Evolutionary conservation across 768 basidiomycete genomes (phyloP).

Genomic region (Sistotremastrum suecicum): DNA sequence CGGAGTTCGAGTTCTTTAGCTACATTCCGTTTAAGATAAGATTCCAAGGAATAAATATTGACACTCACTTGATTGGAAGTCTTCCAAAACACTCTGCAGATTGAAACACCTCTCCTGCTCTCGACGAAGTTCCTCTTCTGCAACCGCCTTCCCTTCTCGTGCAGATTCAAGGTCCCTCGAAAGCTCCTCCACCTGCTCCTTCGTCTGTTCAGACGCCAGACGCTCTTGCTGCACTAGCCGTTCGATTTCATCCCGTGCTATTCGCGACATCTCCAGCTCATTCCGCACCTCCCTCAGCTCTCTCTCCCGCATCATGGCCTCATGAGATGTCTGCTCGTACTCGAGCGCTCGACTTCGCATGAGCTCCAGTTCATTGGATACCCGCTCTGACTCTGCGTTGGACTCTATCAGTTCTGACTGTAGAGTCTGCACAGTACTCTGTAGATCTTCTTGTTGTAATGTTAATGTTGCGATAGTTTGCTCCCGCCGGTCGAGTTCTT

Average conservation of each 20-base stretch:
- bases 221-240: conserved; percentile 48
- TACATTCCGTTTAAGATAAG: conserved; percentile 16
- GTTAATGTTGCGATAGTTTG: conserved; percentile 68
- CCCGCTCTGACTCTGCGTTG: conserved; percentile 59
- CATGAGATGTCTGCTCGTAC: conserved; percentile 41
- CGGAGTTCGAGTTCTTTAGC: conserved; percentile 86
- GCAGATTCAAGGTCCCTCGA: conserved; percentile 57
- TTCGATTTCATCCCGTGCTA: conserved; percentile 72
- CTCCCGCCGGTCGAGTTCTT: conserved; percentile 93
- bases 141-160: conserved; percentile 41
- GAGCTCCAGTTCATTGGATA: conserved; percentile 53
- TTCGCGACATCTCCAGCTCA: conserved; percentile 76
- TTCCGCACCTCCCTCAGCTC: conserved; percentile 69
- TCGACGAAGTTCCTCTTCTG: conserved; percentile 40
- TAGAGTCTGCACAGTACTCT: conserved; percentile 59
- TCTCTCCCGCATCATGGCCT: conserved; percentile 55
- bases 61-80: conserved; percentile 80
- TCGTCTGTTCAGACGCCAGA: conserved; percentile 55
- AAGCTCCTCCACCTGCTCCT: conserved; percentile 37
- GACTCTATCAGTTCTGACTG: conserved; percentile 67
- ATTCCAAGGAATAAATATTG: neutral
- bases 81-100: conserved; percentile 83
- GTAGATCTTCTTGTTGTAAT: conserved; percentile 63
- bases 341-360: conserved; percentile 51
- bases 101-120: conserved; percentile 69